Evolutionary conservation across 106 monocot genomes (phyloP).

Genomic region (Gastrodia elata): DNA sequence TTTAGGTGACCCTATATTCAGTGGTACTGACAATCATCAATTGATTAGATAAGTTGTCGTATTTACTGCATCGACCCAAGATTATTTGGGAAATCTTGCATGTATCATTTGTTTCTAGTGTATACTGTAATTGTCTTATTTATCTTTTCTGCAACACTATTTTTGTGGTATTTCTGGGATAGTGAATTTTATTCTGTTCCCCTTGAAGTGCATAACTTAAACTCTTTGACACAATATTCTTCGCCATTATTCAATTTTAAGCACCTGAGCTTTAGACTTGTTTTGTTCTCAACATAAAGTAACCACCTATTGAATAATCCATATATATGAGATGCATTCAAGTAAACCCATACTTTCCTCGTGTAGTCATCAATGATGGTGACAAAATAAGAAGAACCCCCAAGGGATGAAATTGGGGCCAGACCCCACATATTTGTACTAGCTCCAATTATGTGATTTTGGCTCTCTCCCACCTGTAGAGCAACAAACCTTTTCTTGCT

Average conservation of each 20-base stretch:
- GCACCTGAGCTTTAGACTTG: neutral
- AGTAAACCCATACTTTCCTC: neutral
- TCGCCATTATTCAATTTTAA: slow-evolving; percentile 4
- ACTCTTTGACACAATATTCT: neutral
- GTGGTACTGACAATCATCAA: too few species aligned
- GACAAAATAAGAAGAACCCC: neutral
- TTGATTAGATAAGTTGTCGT: too few species aligned
- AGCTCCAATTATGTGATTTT: neutral
- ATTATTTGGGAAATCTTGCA: too few species aligned
- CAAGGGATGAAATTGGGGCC: neutral
- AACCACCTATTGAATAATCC: neutral
- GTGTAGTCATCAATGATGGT: neutral
- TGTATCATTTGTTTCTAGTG: too few species aligned
- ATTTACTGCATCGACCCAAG: too few species aligned
- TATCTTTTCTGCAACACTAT: too few species aligned
- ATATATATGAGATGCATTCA: neutral
- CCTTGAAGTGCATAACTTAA: neutral
- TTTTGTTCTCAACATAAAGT: neutral
- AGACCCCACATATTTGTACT: slow-evolving; percentile 4
- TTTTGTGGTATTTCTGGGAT: too few species aligned
- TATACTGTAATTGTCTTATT: too few species aligned
- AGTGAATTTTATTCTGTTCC: too few species aligned
- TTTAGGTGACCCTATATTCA: too few species aligned
- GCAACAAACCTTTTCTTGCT: neutral
- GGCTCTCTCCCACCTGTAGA: neutral